Base-by-base conservation (phyloP, 306 rosid genomes). In the Prunus armeniaca region DNA sequence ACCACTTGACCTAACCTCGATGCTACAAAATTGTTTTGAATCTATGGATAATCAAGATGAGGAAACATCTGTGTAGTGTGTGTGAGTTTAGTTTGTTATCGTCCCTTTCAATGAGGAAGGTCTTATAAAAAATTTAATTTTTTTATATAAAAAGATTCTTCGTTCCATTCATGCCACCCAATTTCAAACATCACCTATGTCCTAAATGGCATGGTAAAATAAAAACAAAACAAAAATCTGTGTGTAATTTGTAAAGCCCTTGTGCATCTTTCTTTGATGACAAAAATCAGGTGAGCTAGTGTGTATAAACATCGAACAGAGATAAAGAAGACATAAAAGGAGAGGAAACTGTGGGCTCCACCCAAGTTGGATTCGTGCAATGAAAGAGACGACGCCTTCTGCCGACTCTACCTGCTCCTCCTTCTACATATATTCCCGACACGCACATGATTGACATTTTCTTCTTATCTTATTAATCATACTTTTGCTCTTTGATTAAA, bases 21-120 rank as follows among this genome's bases (percentile, higher is more conserved):
- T 6, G 1, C 43, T 38, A 6, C 2, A 6, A 32, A 4, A 1
- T 38, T 1, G 6, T 34, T 38, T 38, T 38, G 1, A 7, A 38
- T 2, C 9, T 38, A 7, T 1, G 9, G 9, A 0, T 38, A 38
- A 6, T 38, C 9, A 38, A 38, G 43, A 38, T 0, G 2, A 38
- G 2, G 2, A 6, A 27, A 2, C 0, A 32, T 32, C 0, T 32
- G 1, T 32, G 1, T 4, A 32, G 38, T 32, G 0, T 5, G 38
- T 32, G 8, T 5, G 8, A 32, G 0, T 34, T 34, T 34, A 34
- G 0, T 34, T 34, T 34, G 2, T 34, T 34, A 6, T 34, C 8
- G 2, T 0, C 0, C 0, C 1, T 32, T 0, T 32, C 0, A 32
- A 32, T 5, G 0, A 5, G 0, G 5, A 5, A 32, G 0, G 0